phyloP scores from a whole-genome alignment of 2,329 filamentous ascomycete genomes.

The Colletotrichum cordylinicola region DNA sequence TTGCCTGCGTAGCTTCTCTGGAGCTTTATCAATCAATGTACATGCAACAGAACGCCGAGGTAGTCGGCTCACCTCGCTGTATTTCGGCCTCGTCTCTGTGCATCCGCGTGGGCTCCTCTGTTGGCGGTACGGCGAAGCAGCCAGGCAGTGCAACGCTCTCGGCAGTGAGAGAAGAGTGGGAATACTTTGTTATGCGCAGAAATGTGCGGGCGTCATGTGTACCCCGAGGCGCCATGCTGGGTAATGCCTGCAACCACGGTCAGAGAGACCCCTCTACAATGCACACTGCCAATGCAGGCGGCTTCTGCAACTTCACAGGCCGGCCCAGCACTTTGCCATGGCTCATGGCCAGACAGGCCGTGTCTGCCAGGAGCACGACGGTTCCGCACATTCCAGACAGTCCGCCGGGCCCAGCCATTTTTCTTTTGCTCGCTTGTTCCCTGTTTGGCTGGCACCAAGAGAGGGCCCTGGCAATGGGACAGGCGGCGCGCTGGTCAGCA shows the following conservation, averaged over 20 bases:
- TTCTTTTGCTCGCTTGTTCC: slow-evolving; percentile 22
- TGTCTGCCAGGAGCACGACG: slow-evolving; percentile 4
- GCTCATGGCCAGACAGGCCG: not conserved
- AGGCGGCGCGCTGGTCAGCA: slow-evolving; percentile 4
- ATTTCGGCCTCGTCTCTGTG: not conserved
- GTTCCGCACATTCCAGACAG: slow-evolving; percentile 20
- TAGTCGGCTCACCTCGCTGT: not conserved
- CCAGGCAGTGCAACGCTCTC: slow-evolving; percentile 11
- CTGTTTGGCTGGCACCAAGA: not conserved
- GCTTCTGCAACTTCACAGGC: slow-evolving; percentile 5
- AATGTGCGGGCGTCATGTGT: slow-evolving; percentile 3
- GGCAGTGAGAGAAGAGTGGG: slow-evolving; percentile 5
- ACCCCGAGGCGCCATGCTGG: slow-evolving; percentile 4
- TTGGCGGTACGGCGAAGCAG: not conserved
- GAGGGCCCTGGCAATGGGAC: slow-evolving; percentile 1
- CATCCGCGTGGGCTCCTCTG: not conserved
- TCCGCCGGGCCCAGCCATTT: slow-evolving; percentile 17
- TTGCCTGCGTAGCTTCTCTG: not conserved
- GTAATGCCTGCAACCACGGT: slow-evolving; percentile 14
- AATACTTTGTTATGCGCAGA: slow-evolving; percentile 17
- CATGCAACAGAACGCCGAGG: not conserved
- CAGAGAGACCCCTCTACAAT: slow-evolving; percentile 1
- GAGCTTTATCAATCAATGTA: not conserved
- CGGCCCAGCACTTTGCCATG: slow-evolving; percentile 2
- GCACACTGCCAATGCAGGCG: slow-evolving; percentile 12